phyloP scores from a whole-genome alignment of 805 yeast species.

The Komagataella kurtzmanii region DNA sequence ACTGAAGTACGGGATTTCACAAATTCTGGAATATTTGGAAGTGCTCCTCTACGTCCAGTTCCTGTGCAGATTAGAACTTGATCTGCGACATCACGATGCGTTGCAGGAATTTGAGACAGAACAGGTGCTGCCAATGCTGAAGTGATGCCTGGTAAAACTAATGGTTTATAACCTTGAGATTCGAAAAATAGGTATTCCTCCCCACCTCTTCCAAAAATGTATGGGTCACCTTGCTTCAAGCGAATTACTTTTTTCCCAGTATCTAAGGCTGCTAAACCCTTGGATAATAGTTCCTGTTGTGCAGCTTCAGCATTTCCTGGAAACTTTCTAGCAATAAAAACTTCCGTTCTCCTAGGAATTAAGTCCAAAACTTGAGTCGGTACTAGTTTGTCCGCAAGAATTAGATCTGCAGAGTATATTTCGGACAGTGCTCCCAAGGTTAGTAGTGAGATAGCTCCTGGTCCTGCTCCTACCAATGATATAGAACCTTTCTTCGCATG shows the following conservation, averaged over 20 bases:
- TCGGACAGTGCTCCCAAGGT: constrained; percentile 78
- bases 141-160: constrained; percentile 77
- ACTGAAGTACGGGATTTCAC: constrained; percentile 66
- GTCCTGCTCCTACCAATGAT: constrained; percentile 88
- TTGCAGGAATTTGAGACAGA: constrained; percentile 72
- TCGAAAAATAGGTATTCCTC: constrained; percentile 71
- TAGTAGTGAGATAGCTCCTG: constrained; percentile 73
- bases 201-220: constrained; percentile 92
- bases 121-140: constrained; percentile 86
- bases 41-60: constrained; percentile 76
- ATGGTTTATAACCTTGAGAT: constrained; percentile 53
- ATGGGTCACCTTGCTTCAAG: constrained; percentile 94
- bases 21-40: constrained; percentile 69
- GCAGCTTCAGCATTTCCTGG: constrained; percentile 96
- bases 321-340: constrained; percentile 83
- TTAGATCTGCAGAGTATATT: constrained; percentile 69
- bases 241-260: constrained; percentile 73
- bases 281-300: constrained; percentile 65
- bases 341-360: constrained; percentile 63
- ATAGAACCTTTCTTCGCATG: constrained; percentile 34
- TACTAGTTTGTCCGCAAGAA: constrained; percentile 84
- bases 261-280: constrained; percentile 53
- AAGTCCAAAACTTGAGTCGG: constrained; percentile 77
- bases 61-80: constrained; percentile 92
- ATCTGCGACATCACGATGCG: constrained; percentile 85